Base-by-base conservation (phyloP, 202 grass and related monocot genomes). In the Setaria viridis region DNA sequence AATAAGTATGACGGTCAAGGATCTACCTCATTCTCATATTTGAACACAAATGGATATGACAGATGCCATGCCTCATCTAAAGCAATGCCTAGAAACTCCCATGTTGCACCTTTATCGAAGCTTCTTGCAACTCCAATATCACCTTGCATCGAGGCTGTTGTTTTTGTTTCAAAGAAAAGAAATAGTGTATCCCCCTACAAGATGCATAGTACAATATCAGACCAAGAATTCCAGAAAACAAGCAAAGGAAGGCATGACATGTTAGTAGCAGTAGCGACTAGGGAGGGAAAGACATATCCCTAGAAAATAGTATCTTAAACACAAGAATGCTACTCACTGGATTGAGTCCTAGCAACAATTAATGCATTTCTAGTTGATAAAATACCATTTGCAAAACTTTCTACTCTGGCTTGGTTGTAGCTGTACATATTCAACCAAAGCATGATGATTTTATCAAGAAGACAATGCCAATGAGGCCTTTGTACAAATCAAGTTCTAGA, bases 21-120 rank as follows among this genome's bases (percentile, higher is more conserved):
- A 34, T 43, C 63, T 96, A 99, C 97, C 86, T 99, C 87, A 76
- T 96, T 94, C 46, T 94, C 84, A 67, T 99, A 93, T 82, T 87
- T 99, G 88, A 99, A 99, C 76, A 99, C 87, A 79, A 94, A 99
- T 34, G 97, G 97, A 93, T 94, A 99, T 77, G 97, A 99, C 81
- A 99, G 75, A 77, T 99, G 97, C 97, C 97, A 99, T 25, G 86
- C 68, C 85, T 99, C 97, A 37, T 89, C 82, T 79, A 99, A 88
- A 90, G 90, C 93, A 76, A 99, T 99, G 79, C 97, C 97, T 70
- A 96, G 86, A 91, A 99, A 99, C 50, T 99, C 88, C 93, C 97
- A 99, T 19, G 97, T 94, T 80, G 90, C 90, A 74, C 97, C 97
- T 88, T 90, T 92, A 88, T 99, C 88, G 0, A 72, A 30, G 86